These are phyloP conservation scores for Penicillium vulpinum DNA, from an alignment of 2,329 filamentous ascomycete species.

Conservation along the genomic window DNA sequence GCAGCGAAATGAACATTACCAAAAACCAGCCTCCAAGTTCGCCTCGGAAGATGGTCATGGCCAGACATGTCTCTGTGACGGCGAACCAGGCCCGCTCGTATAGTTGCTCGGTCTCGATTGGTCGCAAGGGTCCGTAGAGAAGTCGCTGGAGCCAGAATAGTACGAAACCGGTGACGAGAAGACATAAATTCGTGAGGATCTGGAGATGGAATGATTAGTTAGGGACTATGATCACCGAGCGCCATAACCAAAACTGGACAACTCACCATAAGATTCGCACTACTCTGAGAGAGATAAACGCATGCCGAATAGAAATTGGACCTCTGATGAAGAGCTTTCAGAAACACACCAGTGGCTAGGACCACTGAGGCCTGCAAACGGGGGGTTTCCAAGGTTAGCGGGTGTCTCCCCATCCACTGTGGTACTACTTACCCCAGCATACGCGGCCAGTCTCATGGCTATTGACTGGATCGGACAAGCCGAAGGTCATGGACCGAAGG, in stretches of 20 bases:
- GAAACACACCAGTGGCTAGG: conserved; percentile 77
- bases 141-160: conserved; percentile 86
- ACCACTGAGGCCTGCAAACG: conserved; percentile 68
- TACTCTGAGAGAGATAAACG: conserved; percentile 95
- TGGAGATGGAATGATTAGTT: conserved; percentile 36
- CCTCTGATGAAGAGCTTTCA: conserved; percentile 90
- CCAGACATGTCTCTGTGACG: conserved; percentile 91
- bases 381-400: conserved; percentile 16
- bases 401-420: neutral
- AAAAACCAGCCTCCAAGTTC: conserved; percentile 94
- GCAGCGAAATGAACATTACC: conserved; percentile 89
- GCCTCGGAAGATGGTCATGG: conserved; percentile 97
- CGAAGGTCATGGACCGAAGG: conserved; percentile 31
- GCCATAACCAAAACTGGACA: neutral
- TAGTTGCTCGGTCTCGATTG: conserved; percentile 93
- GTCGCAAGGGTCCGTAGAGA: conserved; percentile 85
- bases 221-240: neutral
- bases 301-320: conserved; percentile 98
- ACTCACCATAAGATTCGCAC: conserved; percentile 85
- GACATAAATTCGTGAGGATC: conserved; percentile 88
- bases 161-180: conserved; percentile 76
- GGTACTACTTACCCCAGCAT: conserved; percentile 50
- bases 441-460: conserved; percentile 52
- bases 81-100: conserved; percentile 99
- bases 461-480: conserved; percentile 24